phyloP scores from a whole-genome alignment of 1,284 basidiomycete species.

The Heterobasidion irregulare region DNA sequence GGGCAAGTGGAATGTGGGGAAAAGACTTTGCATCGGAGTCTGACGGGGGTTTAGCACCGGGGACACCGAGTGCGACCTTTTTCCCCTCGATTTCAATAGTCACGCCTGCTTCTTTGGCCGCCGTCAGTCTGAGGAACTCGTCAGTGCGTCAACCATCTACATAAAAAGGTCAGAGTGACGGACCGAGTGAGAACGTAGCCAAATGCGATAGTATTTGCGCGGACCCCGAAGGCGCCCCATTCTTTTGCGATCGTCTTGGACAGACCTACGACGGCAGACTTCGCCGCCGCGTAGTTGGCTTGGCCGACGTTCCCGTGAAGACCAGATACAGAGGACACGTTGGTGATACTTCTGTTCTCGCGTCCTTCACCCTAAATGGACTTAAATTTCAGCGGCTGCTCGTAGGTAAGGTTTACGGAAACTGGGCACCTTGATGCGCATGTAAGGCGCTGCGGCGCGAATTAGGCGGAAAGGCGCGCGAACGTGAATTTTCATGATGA shows the following conservation, averaged over 20 bases:
- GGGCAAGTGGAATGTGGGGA: slow-evolving; percentile 62
- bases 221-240: slow-evolving; percentile 79
- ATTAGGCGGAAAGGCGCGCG: slow-evolving; percentile 81
- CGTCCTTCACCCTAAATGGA: slow-evolving; percentile 25
- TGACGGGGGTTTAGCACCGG: slow-evolving; percentile 35
- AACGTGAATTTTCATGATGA: slow-evolving; percentile 78
- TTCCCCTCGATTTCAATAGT: slow-evolving; percentile 78
- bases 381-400: not conserved
- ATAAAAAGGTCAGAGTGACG: slow-evolving; percentile 8
- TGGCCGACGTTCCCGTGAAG: slow-evolving; percentile 83
- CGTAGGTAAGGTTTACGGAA: not conserved
- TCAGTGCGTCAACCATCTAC: not conserved
- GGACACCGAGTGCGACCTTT: slow-evolving; percentile 77
- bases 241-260: slow-evolving; percentile 86
- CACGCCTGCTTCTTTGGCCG: slow-evolving; percentile 68
- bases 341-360: slow-evolving; percentile 73
- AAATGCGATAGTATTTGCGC: slow-evolving; percentile 76
- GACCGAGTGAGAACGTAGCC: slow-evolving; percentile 70
- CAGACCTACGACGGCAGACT: slow-evolving; percentile 68
- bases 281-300: slow-evolving; percentile 77
- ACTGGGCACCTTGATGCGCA: slow-evolving; percentile 65
- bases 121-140: slow-evolving; percentile 16
- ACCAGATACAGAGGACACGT: slow-evolving; percentile 71
- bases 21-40: slow-evolving; percentile 30
- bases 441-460: slow-evolving; percentile 77